Evolutionary conservation across 228 moss, liverwort and hornwort species (phyloP).

Genomic region (Sphagnum fallax): DNA sequence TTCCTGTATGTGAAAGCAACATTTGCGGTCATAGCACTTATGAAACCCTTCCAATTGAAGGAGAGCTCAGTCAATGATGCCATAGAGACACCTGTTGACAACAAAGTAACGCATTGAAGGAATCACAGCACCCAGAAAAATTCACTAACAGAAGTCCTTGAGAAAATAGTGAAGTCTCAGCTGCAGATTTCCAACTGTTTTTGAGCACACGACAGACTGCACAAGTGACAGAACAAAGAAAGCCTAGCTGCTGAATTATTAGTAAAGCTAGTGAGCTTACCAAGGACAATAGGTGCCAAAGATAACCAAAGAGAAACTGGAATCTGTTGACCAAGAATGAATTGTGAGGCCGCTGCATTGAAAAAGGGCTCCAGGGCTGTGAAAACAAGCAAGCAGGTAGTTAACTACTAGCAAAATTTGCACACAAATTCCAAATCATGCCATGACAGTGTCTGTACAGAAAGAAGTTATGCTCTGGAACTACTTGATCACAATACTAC

Average conservation of each 20-base stretch:
- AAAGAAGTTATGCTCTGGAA: too few relatives aligned
- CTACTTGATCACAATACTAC: too few relatives aligned
- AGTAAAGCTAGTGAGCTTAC: constrained; percentile 10
- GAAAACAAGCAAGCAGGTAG: neutral
- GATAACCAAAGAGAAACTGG: constrained; percentile 70
- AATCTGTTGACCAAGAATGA: constrained; percentile 80
- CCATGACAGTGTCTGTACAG: too few relatives aligned
- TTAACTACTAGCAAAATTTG: neutral
- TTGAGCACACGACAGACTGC: too few relatives aligned
- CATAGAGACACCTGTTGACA: constrained; percentile 64
- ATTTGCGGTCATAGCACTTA: constrained; percentile 96
- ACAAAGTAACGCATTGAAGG: too few relatives aligned
- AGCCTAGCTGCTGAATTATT: too few relatives aligned
- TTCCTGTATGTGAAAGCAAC: constrained; percentile 92
- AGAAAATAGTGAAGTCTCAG: too few relatives aligned
- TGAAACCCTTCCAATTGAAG: constrained; percentile 97
- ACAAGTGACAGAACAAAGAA: too few relatives aligned
- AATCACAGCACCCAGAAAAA: too few relatives aligned
- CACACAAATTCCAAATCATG: too few relatives aligned
- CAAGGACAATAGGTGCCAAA: constrained; percentile 78
- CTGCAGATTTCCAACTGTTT: too few relatives aligned
- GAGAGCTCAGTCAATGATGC: constrained; percentile 98
- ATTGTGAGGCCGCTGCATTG: constrained; percentile 93
- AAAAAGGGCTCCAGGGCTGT: constrained; percentile 94
- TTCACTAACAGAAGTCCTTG: too few relatives aligned